These are phyloP conservation scores for Geotrichum macrosporum DNA, from an alignment of 1,139 yeast genomes.

Conservation along the genomic window DNA sequence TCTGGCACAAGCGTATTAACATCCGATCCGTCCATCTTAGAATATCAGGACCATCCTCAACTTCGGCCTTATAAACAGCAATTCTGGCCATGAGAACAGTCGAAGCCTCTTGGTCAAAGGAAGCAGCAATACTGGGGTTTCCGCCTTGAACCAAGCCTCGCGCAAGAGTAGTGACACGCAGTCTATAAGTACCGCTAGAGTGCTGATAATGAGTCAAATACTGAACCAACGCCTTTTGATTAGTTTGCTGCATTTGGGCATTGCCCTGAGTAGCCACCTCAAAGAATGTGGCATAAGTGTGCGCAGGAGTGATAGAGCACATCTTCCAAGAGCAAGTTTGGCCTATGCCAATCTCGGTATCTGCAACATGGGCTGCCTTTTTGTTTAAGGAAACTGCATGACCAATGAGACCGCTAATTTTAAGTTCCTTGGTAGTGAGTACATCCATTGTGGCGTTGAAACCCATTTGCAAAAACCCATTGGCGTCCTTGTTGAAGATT, in stretches of 20 bases:
- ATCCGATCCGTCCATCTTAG: conserved; percentile 74
- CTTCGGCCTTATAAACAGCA: conserved; percentile 47
- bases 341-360: conserved; percentile 89
- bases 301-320: conserved; percentile 78
- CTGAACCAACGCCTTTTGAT: conserved; percentile 48
- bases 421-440: conserved; percentile 77
- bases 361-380: conserved; percentile 63
- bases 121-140: conserved; percentile 32
- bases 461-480: conserved; percentile 76
- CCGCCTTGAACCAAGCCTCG: conserved; percentile 29
- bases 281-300: conserved; percentile 81
- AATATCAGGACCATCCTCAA: conserved; percentile 56
- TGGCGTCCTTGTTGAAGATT: conserved; percentile 73
- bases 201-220: conserved; percentile 67
- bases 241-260: conserved; percentile 59
- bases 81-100: conserved; percentile 57
- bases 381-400: conserved; percentile 52
- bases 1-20: conserved; percentile 66
- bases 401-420: conserved; percentile 85
- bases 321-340: conserved; percentile 86
- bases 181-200: conserved; percentile 43
- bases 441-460: conserved; percentile 66
- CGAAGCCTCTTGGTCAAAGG: conserved; percentile 70
- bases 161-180: conserved; percentile 45
- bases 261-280: conserved; percentile 55